phyloP scores from a whole-genome alignment of 2,329 filamentous ascomycete genomes.

The Parastagonospora nodorum region DNA sequence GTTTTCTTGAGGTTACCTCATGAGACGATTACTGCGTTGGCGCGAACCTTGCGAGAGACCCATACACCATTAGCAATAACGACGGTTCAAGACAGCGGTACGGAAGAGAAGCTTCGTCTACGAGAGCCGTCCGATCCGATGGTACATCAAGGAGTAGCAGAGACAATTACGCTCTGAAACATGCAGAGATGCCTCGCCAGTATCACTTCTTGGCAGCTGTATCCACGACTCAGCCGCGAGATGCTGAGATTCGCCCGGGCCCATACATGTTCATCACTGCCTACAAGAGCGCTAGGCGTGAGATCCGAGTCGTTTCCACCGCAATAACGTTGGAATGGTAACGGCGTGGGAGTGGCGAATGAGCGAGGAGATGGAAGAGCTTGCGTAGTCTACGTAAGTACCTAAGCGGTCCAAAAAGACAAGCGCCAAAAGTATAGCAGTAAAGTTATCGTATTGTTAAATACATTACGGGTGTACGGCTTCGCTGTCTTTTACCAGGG shows the following conservation, averaged over 20 bases:
- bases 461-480: constrained; percentile 32
- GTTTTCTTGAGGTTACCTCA: too few species aligned
- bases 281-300: constrained; percentile 14
- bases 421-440: constrained; percentile 9
- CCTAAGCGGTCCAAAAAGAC: neutral
- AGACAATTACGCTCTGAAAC: constrained; percentile 13
- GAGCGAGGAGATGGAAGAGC: neutral
- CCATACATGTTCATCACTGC: constrained; percentile 15
- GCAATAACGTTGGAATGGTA: constrained; percentile 9
- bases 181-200: constrained; percentile 8
- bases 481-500: constrained; percentile 17
- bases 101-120: constrained; percentile 8
- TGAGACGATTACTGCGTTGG: constrained; percentile 1
- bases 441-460: constrained; percentile 28
- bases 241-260: constrained; percentile 21
- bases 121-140: constrained; percentile 13
- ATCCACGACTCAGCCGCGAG: constrained; percentile 30
- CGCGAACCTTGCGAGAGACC: constrained; percentile 15
- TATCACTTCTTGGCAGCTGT: constrained; percentile 15
- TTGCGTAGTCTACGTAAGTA: neutral
- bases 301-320: constrained; percentile 18
- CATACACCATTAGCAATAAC: constrained; percentile 9
- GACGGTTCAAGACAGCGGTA: constrained; percentile 9
- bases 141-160: constrained; percentile 19
- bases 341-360: constrained; percentile 2